Conservation (phyloP, 1,284 basidiomycete species). For the Heliocybe sulcata region DNA sequence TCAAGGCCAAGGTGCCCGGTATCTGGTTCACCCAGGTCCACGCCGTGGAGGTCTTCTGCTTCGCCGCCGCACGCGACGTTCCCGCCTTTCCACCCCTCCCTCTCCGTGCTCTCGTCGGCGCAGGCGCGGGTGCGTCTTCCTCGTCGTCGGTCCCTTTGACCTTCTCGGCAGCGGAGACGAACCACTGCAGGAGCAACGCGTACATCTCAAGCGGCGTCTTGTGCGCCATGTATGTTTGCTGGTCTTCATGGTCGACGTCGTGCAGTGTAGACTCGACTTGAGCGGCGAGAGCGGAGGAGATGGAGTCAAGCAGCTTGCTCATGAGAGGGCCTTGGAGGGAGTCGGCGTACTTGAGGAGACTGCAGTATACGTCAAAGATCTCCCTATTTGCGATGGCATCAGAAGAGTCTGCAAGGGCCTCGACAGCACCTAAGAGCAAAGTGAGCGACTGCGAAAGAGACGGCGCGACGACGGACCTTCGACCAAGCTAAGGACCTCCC, state of each 20-base stretch:
- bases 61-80: slow-evolving; percentile 22
- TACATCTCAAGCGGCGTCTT: slow-evolving; percentile 80
- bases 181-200: slow-evolving; percentile 85
- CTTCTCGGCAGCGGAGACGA: slow-evolving; percentile 71
- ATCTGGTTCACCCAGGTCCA: slow-evolving; percentile 84
- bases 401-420: slow-evolving; percentile 64
- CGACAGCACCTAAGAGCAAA: slow-evolving; percentile 55
- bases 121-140: slow-evolving; percentile 34
- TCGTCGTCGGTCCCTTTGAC: slow-evolving; percentile 51
- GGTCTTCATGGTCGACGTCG: slow-evolving; percentile 66
- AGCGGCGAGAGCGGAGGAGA: slow-evolving; percentile 62
- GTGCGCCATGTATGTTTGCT: slow-evolving; percentile 62
- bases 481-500: slow-evolving; percentile 33
- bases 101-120: slow-evolving; percentile 40
- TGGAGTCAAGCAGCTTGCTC: slow-evolving; percentile 74
- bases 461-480: slow-evolving; percentile 33
- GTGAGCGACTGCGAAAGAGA: background rate
- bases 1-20: slow-evolving; percentile 56
- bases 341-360: slow-evolving; percentile 66
- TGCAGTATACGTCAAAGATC: slow-evolving; percentile 75
- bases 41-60: slow-evolving; percentile 34
- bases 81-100: slow-evolving; percentile 52
- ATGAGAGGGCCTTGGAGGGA: slow-evolving; percentile 52
- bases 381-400: slow-evolving; percentile 58
- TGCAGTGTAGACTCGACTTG: slow-evolving; percentile 63